Evolutionary conservation across 208 protist genomes (phyloP).

Genomic region (Trypanosoma congolense): DNA sequence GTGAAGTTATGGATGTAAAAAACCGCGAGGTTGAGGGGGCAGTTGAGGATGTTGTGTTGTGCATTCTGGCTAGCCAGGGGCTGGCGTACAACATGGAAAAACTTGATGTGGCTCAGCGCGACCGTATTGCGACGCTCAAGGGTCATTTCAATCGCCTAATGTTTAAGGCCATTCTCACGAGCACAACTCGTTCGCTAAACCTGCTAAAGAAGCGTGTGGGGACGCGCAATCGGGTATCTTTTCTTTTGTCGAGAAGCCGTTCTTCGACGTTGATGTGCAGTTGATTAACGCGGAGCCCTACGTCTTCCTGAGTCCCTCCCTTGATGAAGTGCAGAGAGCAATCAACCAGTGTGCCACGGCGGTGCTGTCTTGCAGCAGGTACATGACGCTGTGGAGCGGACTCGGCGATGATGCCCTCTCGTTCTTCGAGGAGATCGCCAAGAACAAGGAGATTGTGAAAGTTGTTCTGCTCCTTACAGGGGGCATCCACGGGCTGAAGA

Average conservation of each 20-base stretch:
- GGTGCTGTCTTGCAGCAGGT: slow-evolving; percentile 89
- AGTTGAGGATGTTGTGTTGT: slow-evolving; percentile 82
- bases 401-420: slow-evolving; percentile 55
- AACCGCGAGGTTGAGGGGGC: slow-evolving; percentile 91
- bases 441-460: slow-evolving; percentile 93
- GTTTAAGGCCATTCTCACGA: slow-evolving; percentile 90
- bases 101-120: slow-evolving; percentile 55
- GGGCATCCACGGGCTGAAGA: slow-evolving; percentile 89
- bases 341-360: slow-evolving; percentile 92
- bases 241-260: slow-evolving; percentile 91
- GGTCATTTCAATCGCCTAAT: slow-evolving; percentile 88
- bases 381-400: slow-evolving; percentile 82
- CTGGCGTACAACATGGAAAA: slow-evolving; percentile 19
- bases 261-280: slow-evolving; percentile 95
- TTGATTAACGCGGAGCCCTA: slow-evolving; percentile 89
- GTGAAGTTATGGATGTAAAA: slow-evolving; percentile 90
- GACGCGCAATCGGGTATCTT: slow-evolving; percentile 85
- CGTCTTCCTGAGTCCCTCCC: slow-evolving; percentile 89
- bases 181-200: slow-evolving; percentile 87
- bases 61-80: slow-evolving; percentile 71
- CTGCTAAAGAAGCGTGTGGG: slow-evolving; percentile 91
- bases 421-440: slow-evolving; percentile 92
- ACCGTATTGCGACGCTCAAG: slow-evolving; percentile 82
- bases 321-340: slow-evolving; percentile 93
- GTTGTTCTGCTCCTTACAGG: slow-evolving; percentile 93